phyloP scores from a whole-genome alignment of 2,329 filamentous ascomycete species.

The Diplodia scrobiculata region DNA sequence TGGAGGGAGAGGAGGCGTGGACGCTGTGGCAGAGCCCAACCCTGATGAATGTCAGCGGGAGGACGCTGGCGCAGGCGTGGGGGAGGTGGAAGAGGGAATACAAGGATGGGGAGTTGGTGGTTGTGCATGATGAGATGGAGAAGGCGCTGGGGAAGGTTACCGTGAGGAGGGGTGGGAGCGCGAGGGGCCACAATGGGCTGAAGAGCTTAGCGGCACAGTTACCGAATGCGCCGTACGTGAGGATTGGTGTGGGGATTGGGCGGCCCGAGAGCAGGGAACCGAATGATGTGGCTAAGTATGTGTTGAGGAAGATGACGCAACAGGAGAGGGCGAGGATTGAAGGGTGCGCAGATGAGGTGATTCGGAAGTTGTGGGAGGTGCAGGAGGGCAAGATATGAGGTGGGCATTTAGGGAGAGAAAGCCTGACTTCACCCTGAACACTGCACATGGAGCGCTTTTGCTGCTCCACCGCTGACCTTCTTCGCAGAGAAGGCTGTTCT shows the following conservation, averaged over 20 bases:
- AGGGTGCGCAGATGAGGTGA: constrained; percentile 51
- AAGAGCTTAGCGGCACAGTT: constrained; percentile 46
- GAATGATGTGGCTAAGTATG: constrained; percentile 71
- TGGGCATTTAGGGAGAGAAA: no score
- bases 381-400: constrained; percentile 44
- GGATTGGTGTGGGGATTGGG: constrained; percentile 86
- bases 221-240: constrained; percentile 49
- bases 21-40: constrained; percentile 74
- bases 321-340: constrained; percentile 53
- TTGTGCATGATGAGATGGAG: constrained; percentile 90
- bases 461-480: background rate
- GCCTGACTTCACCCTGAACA: background rate
- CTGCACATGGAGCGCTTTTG: background rate
- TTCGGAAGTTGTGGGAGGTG: constrained; percentile 56
- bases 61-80: constrained; percentile 46
- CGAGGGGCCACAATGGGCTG: constrained; percentile 51
- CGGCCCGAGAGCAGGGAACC: constrained; percentile 70
- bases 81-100: constrained; percentile 21
- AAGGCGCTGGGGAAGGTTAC: constrained; percentile 67
- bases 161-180: constrained; percentile 61
- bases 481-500: background rate
- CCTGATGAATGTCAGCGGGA: constrained; percentile 83
- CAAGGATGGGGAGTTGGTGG: constrained; percentile 60
- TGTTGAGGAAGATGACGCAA: constrained; percentile 67
- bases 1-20: constrained; percentile 45